Evolutionary conservation across 169 alveolate species (phyloP), one percentile per base, ranked within the genome.

Genomic region (Plasmodium blacklocki): DNA sequence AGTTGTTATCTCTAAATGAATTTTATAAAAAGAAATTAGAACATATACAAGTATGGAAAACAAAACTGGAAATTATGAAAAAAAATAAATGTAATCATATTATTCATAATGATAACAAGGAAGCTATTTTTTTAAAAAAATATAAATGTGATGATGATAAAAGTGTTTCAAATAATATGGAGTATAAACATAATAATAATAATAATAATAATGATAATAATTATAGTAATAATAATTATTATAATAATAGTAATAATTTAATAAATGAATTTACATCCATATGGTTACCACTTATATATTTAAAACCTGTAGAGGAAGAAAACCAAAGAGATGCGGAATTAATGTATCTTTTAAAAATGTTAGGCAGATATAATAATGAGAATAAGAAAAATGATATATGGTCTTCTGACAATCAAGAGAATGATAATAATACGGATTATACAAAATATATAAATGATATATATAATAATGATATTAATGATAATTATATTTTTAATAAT

Each of bases 11-110:
- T 56, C 45, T 72, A 12, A 74, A 87, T 68, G 85, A 87, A 52
- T 56, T 52, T 29, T 71, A 67, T 49, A 73, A 73, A 62, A 87
- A 76, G 59, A 87, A 73, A 19, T 70, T 87, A 59, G 92, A 64
- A n/a, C 85, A 70, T 19, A 18, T 63, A 39, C 60, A 72, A 62
- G 49, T 72, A 45, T 87, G 80, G 83, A 60, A 47, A 39, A 39
- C 26, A 5, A 29, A 72, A 5, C 75, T 87, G 5, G 60, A 62
- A 32, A 43, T 73, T 26, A 45, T 68, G 2, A 72, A 32, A 21
- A 18, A 5, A 32, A 32, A 32, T 32, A 32, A 32, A 32, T 32
- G 8, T 32, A 32, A 32, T 1, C 45, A 32, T 0, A 0, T 32
- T 32, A 7, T 32, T 32, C 9, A 0, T 32, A 32, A 32, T 32